Evolutionary conservation across 2,329 filamentous ascomycete species (phyloP), one percentile per base, ranked within the genome.

Genomic region (Cladorrhinum sp.): DNA sequence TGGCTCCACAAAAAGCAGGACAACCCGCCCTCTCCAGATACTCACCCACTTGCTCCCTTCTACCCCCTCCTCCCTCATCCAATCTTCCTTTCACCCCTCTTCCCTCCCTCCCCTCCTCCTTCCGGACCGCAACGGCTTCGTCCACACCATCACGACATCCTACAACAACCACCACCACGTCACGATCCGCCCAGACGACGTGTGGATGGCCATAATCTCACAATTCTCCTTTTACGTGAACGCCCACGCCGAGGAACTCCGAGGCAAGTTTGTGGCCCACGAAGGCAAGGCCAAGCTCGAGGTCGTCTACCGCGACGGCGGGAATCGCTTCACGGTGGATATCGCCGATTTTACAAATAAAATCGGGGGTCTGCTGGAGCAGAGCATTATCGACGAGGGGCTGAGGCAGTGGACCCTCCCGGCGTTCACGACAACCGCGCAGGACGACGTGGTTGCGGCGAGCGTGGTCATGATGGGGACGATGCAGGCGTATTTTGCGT

Each of bases 151-250:
- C n/a, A n/a, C n/a, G n/a, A n/a, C n/a, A n/a, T n/a, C n/a, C n/a
- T n/a, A n/a, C n/a, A 73, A 71, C 61, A 50, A 70, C 5, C 75
- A 79, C 61, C 75, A 78, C 57, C 73, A 78, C 59, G 71, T 83
- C 2, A 67, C 66, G 2, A 65, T 82, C 50, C 76, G 79, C 2
- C 79, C 79, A 1, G 79, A 82, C 52, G 79, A 82, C 64, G 68
- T 82, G 25, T 83, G 79, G 79, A 71, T 79, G 56, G 71, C 78
- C 25, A 79, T 81, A 62, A 64, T 82, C 9, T 70, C 73, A 1
- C 79, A 82, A 63, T 65, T 81, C 20, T 74, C 70, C 63, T 71
- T 76, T 59, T 80, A 72, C 64, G 68, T 82, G 61, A 78, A 79
- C 59, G 71, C 64, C 1, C 70, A 81, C 62, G 71, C 77, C 9